Base-by-base conservation (phyloP, 1,284 basidiomycete genomes). In the Fomitiporia mediterranea region DNA sequence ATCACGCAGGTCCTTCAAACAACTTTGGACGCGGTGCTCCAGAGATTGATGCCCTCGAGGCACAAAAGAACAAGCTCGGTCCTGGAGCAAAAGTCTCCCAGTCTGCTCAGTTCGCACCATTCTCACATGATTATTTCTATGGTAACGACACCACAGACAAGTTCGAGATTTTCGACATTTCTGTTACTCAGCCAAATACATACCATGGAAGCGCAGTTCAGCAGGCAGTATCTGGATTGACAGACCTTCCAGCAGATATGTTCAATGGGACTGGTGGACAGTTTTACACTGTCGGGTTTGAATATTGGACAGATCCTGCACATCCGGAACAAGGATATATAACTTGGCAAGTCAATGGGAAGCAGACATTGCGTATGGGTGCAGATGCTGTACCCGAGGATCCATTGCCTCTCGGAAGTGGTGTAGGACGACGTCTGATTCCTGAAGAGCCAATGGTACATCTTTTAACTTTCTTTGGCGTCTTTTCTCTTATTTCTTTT, bases 41-140 rank as follows among this genome's bases (percentile, higher is more conserved):
- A 4, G 92, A 95, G 71, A 93, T 96, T 56, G 89, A 92, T 70
- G 73, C 91, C 38, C 77, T 92, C 57, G 89, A 92, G 68, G 89
- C 87, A 4, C 78, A 83, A 62, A 74, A 74, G 60, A 76, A 79
- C 72, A 84, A 83, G 66, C 71, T 75, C 4, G 61, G 60, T 4
- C 63, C 55, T 28, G 68, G 64, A 15, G 63, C 64, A 3, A 81
- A 81, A 66, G 80, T 82, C 6, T 84, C 82, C 3, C 76, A 83
- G 61, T 83, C 81, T 1, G 74, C 79, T 1, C 84, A 86, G 67
- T 62, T 84, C 61, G 70, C 85, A 71, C 84, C 85, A 2, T 86
- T 85, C 68, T 80, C 82, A 63, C 70, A 70, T 52, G 77, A 73
- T 52, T 86, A 86, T 61, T 57, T 69, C 5, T 72, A 67, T 47